Evolutionary conservation across 164 flowering plant species (phyloP).

Genomic region (Nymphaea colorata): DNA sequence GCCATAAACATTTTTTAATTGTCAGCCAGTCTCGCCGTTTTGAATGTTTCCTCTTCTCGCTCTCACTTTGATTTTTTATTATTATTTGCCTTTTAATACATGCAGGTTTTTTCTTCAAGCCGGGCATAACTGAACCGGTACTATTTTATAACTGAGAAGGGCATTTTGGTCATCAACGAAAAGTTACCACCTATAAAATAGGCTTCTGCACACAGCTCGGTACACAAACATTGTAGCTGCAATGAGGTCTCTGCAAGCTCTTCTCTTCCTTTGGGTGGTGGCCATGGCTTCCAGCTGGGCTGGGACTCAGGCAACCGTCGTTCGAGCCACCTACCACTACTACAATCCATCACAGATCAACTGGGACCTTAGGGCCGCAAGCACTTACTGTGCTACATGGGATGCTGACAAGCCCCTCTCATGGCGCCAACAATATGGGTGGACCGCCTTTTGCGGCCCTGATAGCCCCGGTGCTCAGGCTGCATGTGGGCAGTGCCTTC

Average conservation of each 20-base stretch:
- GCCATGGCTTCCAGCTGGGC: no score
- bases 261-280: background rate
- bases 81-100: background rate
- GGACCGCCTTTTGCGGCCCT: conserved; percentile 45
- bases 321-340: conserved; percentile 35
- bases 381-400: conserved; percentile 42
- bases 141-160: background rate
- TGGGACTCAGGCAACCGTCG: conserved; percentile 16
- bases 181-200: background rate
- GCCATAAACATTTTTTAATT: no score
- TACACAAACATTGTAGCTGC: background rate
- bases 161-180: background rate
- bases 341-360: conserved; percentile 29
- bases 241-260: background rate
- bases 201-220: no score
- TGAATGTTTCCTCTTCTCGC: no score
- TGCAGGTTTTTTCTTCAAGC: background rate
- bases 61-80: background rate
- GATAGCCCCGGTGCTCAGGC: conserved; percentile 28
- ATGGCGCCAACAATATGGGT: conserved; percentile 31
- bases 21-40: no score
- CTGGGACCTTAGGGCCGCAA: conserved; percentile 30
- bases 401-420: conserved; percentile 30
- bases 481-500: conserved; percentile 31
- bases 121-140: background rate